Conservation (phyloP, 1,284 basidiomycete species). For the Irpex sp. region DNA sequence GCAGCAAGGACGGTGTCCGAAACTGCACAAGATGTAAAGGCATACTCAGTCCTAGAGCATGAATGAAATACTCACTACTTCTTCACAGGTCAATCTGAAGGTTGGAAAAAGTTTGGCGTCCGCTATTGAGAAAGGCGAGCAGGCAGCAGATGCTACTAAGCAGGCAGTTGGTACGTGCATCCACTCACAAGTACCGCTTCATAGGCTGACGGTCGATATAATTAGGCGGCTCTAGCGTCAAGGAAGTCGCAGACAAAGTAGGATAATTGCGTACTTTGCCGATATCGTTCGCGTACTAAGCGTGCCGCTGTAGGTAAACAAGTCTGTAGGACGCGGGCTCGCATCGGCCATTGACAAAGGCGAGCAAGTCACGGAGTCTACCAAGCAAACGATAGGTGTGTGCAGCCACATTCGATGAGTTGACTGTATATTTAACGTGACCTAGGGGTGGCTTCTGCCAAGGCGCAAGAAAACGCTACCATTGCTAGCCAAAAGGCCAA, state of each 20-base stretch:
- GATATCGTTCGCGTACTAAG: background rate
- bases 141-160: conserved; percentile 9
- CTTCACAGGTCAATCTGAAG: conserved; percentile 49
- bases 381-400: conserved; percentile 55
- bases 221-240: conserved; percentile 4
- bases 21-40: conserved; percentile 49
- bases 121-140: conserved; percentile 42
- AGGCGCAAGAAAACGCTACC: conserved; percentile 33
- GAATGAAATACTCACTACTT: background rate
- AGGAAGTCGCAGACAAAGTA: conserved; percentile 9
- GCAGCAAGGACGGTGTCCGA: conserved; percentile 52
- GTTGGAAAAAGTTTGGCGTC: conserved; percentile 53
- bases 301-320: conserved; percentile 47
- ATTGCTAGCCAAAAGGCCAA: conserved; percentile 37
- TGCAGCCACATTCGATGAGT: background rate
- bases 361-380: conserved; percentile 50
- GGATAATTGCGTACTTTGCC: background rate
- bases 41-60: background rate
- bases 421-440: background rate
- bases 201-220: background rate
- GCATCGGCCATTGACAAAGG: conserved; percentile 64
- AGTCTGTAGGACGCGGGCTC: conserved; percentile 53
- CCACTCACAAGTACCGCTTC: background rate
- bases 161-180: conserved; percentile 8
- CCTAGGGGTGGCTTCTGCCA: conserved; percentile 28